Conservation (phyloP, 2,329 filamentous ascomycete species). For the Pleochaeta shiraiana region DNA sequence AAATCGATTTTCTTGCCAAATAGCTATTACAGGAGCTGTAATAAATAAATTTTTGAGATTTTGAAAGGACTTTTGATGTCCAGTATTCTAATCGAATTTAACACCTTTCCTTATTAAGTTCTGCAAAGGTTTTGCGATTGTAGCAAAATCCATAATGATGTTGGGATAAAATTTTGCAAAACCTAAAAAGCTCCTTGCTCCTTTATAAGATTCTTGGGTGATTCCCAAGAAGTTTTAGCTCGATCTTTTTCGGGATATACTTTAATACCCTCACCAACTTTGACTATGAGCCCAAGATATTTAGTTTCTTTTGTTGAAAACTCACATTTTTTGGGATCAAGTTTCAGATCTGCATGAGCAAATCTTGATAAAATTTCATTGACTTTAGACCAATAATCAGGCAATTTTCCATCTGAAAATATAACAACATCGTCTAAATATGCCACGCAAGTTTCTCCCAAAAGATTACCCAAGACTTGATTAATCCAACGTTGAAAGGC, state of each 20-base stretch:
- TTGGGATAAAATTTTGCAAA: too few species aligned
- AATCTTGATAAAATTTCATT: neutral
- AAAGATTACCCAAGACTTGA: neutral
- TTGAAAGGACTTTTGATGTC: neutral
- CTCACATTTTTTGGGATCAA: neutral
- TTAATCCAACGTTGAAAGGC: neutral
- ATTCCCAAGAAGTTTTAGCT: too few species aligned
- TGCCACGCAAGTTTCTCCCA: neutral
- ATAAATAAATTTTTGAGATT: neutral
- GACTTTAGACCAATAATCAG: neutral
- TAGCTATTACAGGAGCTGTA: neutral
- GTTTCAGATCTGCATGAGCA: neutral
- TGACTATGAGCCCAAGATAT: neutral
- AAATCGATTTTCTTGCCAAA: neutral
- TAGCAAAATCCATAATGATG: neutral
- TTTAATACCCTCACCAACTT: neutral
- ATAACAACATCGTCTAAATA: neutral
- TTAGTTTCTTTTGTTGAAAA: neutral
- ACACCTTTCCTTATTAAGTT: neutral
- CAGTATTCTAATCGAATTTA: neutral
- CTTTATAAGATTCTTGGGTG: too few species aligned
- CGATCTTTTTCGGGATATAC: too few species aligned
- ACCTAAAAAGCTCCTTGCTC: too few species aligned
- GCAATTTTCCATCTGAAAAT: neutral
- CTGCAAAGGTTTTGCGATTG: neutral